Percentiles rank a stretch among this genome's conserved stretches.
Conservation (phyloP, 768 basidiomycete species). For the Mycena kentingensis region DNA sequence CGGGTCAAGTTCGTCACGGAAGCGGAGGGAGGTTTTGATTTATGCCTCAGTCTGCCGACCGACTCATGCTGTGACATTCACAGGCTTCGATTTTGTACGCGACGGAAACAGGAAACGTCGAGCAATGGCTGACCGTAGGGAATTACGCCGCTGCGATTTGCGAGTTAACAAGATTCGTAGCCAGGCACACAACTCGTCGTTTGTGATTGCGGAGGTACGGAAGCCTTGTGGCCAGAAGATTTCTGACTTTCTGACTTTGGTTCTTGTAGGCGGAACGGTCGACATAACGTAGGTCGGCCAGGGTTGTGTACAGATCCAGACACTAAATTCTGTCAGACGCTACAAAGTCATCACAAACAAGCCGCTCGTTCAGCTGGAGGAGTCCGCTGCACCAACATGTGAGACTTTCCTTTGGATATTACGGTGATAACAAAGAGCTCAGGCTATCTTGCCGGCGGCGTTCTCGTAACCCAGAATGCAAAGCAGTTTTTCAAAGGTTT, state of each 20-base stretch:
- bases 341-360: not conserved
- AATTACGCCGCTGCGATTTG: not conserved
- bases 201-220: not conserved
- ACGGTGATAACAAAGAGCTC: not conserved
- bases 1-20: not conserved
- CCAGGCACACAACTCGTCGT: not conserved
- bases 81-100: not conserved
- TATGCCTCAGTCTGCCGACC: too few relatives aligned
- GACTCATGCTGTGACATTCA: too few relatives aligned
- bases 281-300: not conserved
- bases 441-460: not conserved
- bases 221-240: not conserved
- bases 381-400: not conserved
- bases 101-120: not conserved
- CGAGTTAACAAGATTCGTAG: not conserved
- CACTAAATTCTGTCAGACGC: not conserved
- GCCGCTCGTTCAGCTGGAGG: not conserved
- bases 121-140: not conserved
- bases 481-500: not conserved
- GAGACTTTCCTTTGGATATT: not conserved
- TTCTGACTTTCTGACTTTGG: not conserved
- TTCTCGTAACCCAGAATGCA: not conserved
- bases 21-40: not conserved
- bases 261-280: not conserved
- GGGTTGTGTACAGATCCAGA: too few relatives aligned